Conservation (phyloP, 2,329 filamentous ascomycete genomes). For the Orbilia brochopaga region DNA sequence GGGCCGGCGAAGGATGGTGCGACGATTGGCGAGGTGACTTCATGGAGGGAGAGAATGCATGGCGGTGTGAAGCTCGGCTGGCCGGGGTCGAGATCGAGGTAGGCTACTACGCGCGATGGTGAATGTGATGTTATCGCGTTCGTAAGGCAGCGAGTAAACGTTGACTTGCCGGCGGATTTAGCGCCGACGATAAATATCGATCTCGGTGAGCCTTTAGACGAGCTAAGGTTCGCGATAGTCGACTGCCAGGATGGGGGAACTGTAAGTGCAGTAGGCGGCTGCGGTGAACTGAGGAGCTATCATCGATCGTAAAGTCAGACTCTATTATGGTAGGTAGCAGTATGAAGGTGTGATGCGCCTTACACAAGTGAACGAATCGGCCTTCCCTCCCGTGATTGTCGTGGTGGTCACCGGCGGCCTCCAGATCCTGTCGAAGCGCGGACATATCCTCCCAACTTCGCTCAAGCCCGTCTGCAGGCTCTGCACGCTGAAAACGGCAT, state of each 20-base stretch:
- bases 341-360: slow-evolving; percentile 50
- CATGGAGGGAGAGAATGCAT: slow-evolving; percentile 72
- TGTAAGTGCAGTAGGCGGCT: slow-evolving; percentile 58
- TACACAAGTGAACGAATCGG: slow-evolving; percentile 55
- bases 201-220: slow-evolving; percentile 34
- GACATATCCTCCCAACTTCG: slow-evolving; percentile 67
- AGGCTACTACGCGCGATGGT: slow-evolving; percentile 60
- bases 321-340: slow-evolving; percentile 53
- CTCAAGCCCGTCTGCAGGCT: slow-evolving; percentile 62
- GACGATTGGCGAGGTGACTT: slow-evolving; percentile 68
- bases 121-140: slow-evolving; percentile 53
- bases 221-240: slow-evolving; percentile 27
- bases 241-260: slow-evolving; percentile 43
- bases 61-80: slow-evolving; percentile 76
- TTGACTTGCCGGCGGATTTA: slow-evolving; percentile 54
- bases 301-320: slow-evolving; percentile 59
- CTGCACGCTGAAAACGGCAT: slow-evolving; percentile 66
- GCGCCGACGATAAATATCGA: slow-evolving; percentile 52
- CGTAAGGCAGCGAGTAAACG: slow-evolving; percentile 49
- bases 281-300: slow-evolving; percentile 12
- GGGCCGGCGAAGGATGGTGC: slow-evolving; percentile 72
- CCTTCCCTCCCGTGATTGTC: slow-evolving; percentile 51
- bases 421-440: slow-evolving; percentile 72
- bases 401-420: slow-evolving; percentile 59
- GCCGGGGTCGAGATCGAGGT: slow-evolving; percentile 78